phyloP scores from a whole-genome alignment of 805 yeast genomes.

The Crinitomyces ghanaensis region DNA sequence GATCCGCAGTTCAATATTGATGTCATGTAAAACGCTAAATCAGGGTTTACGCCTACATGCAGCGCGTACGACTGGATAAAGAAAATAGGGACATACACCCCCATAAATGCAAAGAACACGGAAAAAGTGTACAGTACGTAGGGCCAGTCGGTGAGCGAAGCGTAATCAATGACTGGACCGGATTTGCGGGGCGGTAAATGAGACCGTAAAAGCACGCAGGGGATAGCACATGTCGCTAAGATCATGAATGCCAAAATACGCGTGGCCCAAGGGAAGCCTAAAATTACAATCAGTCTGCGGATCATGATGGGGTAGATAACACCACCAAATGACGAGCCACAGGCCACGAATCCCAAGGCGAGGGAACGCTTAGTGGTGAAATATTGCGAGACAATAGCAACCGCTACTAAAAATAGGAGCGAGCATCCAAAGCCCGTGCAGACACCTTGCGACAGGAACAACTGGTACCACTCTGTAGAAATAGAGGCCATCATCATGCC shows the following conservation, averaged over 20 bases:
- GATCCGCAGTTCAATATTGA: conserved; percentile 30
- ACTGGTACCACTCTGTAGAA: conserved; percentile 36
- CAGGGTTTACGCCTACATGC: conserved; percentile 13
- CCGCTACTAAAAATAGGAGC: conserved; percentile 33
- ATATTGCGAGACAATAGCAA: conserved; percentile 36
- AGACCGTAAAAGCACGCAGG: conserved; percentile 14
- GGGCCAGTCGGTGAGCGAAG: conserved; percentile 20
- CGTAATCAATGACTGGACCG: conserved; percentile 13
- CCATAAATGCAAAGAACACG: conserved; percentile 21
- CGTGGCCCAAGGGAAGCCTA: conserved; percentile 40
- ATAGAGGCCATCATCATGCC: conserved; percentile 25
- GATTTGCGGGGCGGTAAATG: conserved; percentile 21
- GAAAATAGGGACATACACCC: conserved; percentile 25
- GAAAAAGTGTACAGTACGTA: conserved; percentile 18
- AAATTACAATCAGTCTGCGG: conserved; percentile 27
- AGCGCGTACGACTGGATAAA: conserved; percentile 25
- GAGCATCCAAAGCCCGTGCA: conserved; percentile 36
- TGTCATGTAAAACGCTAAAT: conserved; percentile 21
- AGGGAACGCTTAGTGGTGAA: conserved; percentile 33
- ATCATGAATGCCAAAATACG: conserved; percentile 34
- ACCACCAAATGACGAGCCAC: conserved; percentile 44
- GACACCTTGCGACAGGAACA: conserved; percentile 41
- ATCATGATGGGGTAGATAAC: conserved; percentile 36
- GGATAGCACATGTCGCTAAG: conserved; percentile 13
- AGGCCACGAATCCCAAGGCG: conserved; percentile 36